A percentile compares a stretch with the other conserved stretches of the same genome.
These are phyloP conservation scores for Colletotrichum cereale DNA, from an alignment of 2,329 filamentous ascomycete genomes.

Conservation along the genomic window DNA sequence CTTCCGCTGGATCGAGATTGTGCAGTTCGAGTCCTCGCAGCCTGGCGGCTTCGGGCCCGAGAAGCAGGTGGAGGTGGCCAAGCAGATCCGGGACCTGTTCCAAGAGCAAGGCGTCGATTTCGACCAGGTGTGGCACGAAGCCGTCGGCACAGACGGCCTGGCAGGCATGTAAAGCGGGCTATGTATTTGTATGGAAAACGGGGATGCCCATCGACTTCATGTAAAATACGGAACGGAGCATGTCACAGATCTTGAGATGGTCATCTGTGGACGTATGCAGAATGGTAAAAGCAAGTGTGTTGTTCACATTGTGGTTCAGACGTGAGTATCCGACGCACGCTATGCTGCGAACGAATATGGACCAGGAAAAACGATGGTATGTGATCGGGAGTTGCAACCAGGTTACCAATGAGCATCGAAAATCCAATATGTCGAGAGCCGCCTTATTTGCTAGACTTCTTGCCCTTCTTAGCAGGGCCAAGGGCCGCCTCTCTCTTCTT, in stretches of 20 bases:
- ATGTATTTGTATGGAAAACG: neutral
- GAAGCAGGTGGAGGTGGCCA: constrained; percentile 77
- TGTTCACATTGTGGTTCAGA: constrained; percentile 19
- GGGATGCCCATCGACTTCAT: neutral
- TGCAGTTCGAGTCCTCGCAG: constrained; percentile 86
- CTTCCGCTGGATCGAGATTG: constrained; percentile 91
- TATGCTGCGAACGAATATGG: constrained; percentile 16
- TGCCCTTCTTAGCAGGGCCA: constrained; percentile 58
- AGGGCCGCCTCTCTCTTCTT: constrained; percentile 67
- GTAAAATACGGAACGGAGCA: neutral
- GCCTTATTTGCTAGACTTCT: constrained; percentile 53
- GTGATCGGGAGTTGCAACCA: constrained; percentile 7
- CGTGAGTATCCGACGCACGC: constrained; percentile 3
- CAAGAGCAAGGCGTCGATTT: constrained; percentile 83
- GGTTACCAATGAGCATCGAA: neutral
- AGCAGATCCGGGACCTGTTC: constrained; percentile 82
- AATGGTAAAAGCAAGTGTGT: neutral
- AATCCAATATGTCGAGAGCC: neutral
- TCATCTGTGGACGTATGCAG: neutral
- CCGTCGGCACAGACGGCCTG: constrained; percentile 57
- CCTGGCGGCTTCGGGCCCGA: constrained; percentile 84
- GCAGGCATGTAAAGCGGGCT: constrained; percentile 41
- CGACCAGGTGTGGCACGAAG: constrained; percentile 80
- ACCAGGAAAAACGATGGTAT: constrained; percentile 27
- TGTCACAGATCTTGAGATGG: neutral